Evolutionary conservation across 495 filamentous ascomycete species (phyloP).

Genomic region (Hamigera avellanea): DNA sequence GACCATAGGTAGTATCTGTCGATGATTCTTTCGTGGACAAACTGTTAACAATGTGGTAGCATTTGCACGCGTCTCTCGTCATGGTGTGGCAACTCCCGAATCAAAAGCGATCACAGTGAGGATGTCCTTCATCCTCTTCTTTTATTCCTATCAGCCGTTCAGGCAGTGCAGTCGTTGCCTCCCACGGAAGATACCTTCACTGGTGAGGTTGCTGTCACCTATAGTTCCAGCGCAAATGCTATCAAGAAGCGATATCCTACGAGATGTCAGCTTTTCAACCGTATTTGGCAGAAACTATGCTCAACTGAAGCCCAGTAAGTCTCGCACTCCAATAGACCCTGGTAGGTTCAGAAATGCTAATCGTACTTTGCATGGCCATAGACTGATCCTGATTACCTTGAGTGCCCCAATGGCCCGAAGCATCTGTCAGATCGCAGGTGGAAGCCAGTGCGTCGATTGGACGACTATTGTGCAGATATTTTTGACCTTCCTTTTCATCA

Average conservation of each 20-base stretch:
- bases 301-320: not conserved
- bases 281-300: not conserved
- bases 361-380: not conserved
- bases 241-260: not conserved
- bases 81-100: no score
- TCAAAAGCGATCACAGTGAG: no score
- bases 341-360: no score
- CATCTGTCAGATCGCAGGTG: not conserved
- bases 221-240: not conserved
- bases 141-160: not conserved
- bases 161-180: not conserved
- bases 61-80: no score
- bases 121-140: no score
- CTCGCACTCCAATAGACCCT: no score
- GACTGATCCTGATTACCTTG: not conserved
- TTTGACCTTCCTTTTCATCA: not conserved
- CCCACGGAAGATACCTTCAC: not conserved
- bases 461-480: not conserved
- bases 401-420: not conserved
- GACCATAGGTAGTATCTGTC: no score
- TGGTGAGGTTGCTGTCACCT: not conserved
- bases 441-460: not conserved
- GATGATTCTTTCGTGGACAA: no score
- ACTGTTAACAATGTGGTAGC: no score
- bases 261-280: not conserved